Conservation (phyloP, 2,329 filamentous ascomycete genomes). For the Didymella pomorum region DNA sequence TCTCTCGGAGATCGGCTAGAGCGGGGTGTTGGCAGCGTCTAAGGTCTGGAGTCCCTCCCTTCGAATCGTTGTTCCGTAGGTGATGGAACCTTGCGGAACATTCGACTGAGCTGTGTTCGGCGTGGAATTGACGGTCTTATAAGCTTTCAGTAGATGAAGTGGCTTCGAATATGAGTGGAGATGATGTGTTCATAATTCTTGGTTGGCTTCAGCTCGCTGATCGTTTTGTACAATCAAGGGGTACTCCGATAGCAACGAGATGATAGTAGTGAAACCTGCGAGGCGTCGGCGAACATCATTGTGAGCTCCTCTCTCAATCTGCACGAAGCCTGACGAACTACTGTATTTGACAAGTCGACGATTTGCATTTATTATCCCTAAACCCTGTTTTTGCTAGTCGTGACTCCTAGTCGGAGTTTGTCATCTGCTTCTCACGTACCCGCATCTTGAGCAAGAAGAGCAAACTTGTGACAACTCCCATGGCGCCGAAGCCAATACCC, state of each 20-base stretch:
- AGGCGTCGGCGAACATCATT: not conserved
- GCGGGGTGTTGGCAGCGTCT: no score
- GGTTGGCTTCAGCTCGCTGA: not conserved
- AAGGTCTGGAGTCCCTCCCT: no score
- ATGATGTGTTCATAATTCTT: no score
- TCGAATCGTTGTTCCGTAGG: no score
- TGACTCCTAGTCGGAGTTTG: not conserved
- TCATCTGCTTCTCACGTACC: conserved; percentile 10
- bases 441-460: conserved; percentile 36
- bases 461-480: conserved; percentile 37
- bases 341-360: not conserved
- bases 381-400: not conserved
- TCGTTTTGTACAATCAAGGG: not conserved
- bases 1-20: no score
- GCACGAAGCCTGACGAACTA: not conserved
- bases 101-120: no score
- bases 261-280: not conserved
- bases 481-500: conserved; percentile 47
- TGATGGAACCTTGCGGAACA: no score
- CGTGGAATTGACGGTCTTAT: no score
- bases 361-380: not conserved
- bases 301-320: not conserved
- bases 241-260: not conserved
- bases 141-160: no score
- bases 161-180: no score